Percentiles rank a stretch among this genome's conserved stretches.
Evolutionary conservation across 2,329 filamentous ascomycete genomes (phyloP).

Genomic region (Phyllosticta citriasiana): DNA sequence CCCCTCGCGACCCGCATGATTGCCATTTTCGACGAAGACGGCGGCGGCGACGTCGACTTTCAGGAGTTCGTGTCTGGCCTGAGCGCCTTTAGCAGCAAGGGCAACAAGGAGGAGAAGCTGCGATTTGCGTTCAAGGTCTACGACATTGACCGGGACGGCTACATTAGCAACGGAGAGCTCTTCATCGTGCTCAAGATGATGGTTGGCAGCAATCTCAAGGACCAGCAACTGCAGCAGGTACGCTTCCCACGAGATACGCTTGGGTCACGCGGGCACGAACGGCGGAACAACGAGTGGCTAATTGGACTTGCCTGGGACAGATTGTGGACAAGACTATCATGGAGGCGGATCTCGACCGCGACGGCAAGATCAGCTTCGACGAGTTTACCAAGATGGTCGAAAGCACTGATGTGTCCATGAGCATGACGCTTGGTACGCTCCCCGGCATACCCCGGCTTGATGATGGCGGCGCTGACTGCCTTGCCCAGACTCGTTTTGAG

Average conservation of each 20-base stretch:
- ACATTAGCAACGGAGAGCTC: slow-evolving; percentile 96
- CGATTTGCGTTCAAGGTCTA: slow-evolving; percentile 98
- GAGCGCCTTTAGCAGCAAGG: slow-evolving; percentile 92
- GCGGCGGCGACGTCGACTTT: slow-evolving; percentile 95
- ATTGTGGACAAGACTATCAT: slow-evolving; percentile 99
- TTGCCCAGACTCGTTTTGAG: neutral
- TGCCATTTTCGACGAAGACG: slow-evolving; percentile 97
- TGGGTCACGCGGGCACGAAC: neutral
- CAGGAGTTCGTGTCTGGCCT: slow-evolving; percentile 96
- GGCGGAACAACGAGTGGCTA: slow-evolving; percentile 8
- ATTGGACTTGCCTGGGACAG: slow-evolving; percentile 25
- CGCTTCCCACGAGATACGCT: neutral
- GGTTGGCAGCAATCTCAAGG: slow-evolving; percentile 98
- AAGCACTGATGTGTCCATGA: slow-evolving; percentile 67
- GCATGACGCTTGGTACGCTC: slow-evolving; percentile 54
- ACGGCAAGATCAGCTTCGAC: slow-evolving; percentile 98
- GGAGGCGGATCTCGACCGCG: slow-evolving; percentile 92
- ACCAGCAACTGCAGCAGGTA: slow-evolving; percentile 88
- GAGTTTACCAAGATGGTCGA: slow-evolving; percentile 99
- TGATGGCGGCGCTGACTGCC: neutral
- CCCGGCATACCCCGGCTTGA: neutral
- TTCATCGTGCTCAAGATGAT: slow-evolving; percentile 99
- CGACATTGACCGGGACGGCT: slow-evolving; percentile 97
- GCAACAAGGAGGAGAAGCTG: slow-evolving; percentile 98
- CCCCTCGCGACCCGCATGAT: slow-evolving; percentile 98